phyloP scores from a whole-genome alignment of 129 eudicot genomes.

The Centella asiatica region DNA sequence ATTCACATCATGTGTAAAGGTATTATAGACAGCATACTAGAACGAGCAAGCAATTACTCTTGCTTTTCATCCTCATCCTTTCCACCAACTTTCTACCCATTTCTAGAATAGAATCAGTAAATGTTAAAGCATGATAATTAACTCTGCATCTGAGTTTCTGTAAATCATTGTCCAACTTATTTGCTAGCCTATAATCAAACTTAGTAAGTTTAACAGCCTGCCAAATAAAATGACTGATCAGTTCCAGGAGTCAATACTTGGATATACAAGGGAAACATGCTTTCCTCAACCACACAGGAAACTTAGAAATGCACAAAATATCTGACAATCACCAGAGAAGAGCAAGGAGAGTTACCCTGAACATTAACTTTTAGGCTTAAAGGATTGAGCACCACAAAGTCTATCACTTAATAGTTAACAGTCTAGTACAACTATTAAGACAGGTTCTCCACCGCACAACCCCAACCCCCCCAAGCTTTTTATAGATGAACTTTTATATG shows the following conservation, averaged over 20 bases:
- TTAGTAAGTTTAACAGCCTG: slow-evolving; percentile 70
- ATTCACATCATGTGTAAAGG: no score
- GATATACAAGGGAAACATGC: neutral
- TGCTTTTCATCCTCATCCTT: slow-evolving; percentile 71
- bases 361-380: neutral
- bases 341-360: neutral
- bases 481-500: neutral
- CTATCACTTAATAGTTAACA: neutral
- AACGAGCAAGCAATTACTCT: no score
- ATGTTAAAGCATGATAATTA: slow-evolving; percentile 64
- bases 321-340: neutral
- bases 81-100: slow-evolving; percentile 60
- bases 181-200: slow-evolving; percentile 67
- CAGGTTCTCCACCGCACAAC: neutral
- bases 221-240: slow-evolving; percentile 5
- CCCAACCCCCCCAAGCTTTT: neutral
- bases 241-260: slow-evolving; percentile 3
- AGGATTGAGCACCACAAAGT: no score
- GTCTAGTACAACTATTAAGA: no score
- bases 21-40: no score
- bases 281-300: neutral
- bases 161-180: slow-evolving; percentile 45
- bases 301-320: neutral
- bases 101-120: slow-evolving; percentile 51
- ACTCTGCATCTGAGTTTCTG: slow-evolving; percentile 79